Percentiles rank a stretch among this genome's conserved stretches.
phyloP scores from a whole-genome alignment of 2,329 filamentous ascomycete genomes.

The Cladobotryum protrusum region DNA sequence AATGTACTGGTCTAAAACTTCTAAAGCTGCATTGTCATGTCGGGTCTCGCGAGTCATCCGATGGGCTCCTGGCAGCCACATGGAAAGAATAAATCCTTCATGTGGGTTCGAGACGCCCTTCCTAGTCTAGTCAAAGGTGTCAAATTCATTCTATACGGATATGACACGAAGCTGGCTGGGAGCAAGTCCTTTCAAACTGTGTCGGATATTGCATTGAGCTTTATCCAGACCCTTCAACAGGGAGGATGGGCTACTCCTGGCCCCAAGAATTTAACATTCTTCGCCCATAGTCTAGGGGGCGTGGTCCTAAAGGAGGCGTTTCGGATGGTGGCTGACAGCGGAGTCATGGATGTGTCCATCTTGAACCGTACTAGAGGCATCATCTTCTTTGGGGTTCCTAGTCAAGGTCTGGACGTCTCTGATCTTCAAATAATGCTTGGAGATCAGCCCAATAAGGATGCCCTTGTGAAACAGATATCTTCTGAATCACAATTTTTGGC shows the following conservation, averaged over 20 bases:
- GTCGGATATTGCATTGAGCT: neutral
- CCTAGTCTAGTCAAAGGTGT: neutral
- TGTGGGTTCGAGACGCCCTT: slow-evolving; percentile 12
- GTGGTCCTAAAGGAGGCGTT: slow-evolving; percentile 2
- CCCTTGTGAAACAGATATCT: neutral
- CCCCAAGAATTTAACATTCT: neutral
- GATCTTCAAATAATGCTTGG: neutral
- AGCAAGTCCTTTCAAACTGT: neutral
- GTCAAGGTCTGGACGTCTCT: neutral
- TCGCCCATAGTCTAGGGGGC: slow-evolving; percentile 6
- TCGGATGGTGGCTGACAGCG: neutral
- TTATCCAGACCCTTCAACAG: neutral
- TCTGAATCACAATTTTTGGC: neutral
- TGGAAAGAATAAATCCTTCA: slow-evolving; percentile 4
- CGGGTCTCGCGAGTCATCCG: slow-evolving; percentile 9
- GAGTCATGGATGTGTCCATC: neutral
- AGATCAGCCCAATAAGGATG: neutral
- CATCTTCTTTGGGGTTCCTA: slow-evolving; percentile 3
- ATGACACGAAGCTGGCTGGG: slow-evolving; percentile 1
- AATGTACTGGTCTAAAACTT: neutral
- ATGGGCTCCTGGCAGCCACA: slow-evolving; percentile 12
- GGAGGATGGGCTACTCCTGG: neutral
- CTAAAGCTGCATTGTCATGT: slow-evolving; percentile 8
- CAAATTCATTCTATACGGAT: slow-evolving; percentile 8
- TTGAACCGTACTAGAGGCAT: neutral